Base-by-base conservation (phyloP, 805 yeast genomes). In the Saccharomycopsis javanensis region DNA sequence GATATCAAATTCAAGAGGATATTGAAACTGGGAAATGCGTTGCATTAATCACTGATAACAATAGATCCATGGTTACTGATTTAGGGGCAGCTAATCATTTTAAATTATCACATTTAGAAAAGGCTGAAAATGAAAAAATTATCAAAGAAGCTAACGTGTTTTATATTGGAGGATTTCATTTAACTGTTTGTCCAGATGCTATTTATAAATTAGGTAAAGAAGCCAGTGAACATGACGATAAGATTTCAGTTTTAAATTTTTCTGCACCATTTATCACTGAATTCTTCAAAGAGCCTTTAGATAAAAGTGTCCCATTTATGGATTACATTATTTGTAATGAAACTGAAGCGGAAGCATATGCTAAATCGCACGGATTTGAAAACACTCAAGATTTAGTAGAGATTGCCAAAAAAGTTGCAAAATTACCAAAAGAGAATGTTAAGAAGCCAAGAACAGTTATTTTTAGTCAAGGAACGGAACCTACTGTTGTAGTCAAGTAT, bases 101-200 rank as follows among this genome's bases (percentile, higher is more conserved):
- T 84, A 86, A 86, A 68, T 85, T 92, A 54, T 81, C 81, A 59
- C 98, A 94, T 73, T 80, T 94, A 69, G 83, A 88, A 69, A 80
- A 80, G 68, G 88, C 95, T 63, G 95, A 86, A 73, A 88, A 91
- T 79, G 91, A 97, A 97, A 75, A 75, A 63, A 74, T 77, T 59
- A 96, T 94, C 61, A 90, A 88, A 73, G 77, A 75, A 54, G 98
- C 92, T 60, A 77, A 83, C 71, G 79, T 77, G 67, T 94, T 75
- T 79, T 94, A 94, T 80, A 86, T 94, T 69, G 99, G 98, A 67
- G 99, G 99, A n/a, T 94, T 84, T 88, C 99, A 94, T 74, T 80
- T 94, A 75, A 94, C 99, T 58, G 99, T 94, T 58, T 88, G 96
- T 64, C 97, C 96, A 63, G 96, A 85, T 60, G 97, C 99, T 57